Conservation (phyloP, 2,329 filamentous ascomycete species). For the Verticillium longisporum region DNA sequence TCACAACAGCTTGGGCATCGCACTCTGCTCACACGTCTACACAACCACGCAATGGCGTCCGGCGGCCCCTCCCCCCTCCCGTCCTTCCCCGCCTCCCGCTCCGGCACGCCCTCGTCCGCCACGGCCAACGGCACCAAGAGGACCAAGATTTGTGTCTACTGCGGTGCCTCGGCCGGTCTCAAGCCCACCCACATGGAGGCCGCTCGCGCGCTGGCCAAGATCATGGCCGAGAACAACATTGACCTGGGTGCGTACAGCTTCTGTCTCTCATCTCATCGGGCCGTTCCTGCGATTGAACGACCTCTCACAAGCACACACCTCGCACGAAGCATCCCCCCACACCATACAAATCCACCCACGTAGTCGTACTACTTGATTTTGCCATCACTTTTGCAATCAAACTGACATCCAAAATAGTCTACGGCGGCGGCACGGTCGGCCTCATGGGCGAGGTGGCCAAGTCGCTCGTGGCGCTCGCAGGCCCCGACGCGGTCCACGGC, state of each 20-base stretch:
- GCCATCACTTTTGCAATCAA: no score
- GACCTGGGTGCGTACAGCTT: no score
- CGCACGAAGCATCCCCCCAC: background rate
- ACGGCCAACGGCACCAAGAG: constrained; percentile 17
- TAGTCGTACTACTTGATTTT: no score
- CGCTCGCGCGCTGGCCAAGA: constrained; percentile 65
- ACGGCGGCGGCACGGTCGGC: constrained; percentile 89
- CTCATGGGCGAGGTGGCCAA: constrained; percentile 93
- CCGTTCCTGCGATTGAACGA: background rate
- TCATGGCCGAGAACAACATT: constrained; percentile 71
- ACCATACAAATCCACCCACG: background rate
- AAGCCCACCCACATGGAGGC: constrained; percentile 70
- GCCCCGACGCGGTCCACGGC: constrained; percentile 78
- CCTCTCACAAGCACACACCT: no score
- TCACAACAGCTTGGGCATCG: no score
- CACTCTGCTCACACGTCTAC: no score
- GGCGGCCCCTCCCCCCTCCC: constrained; percentile 29
- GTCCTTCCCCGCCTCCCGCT: constrained; percentile 20
- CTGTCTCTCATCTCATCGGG: no score
- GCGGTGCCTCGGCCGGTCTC: constrained; percentile 71
- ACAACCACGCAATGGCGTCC: constrained; percentile 27
- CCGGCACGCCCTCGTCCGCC: constrained; percentile 15
- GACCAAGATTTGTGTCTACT: constrained; percentile 87
- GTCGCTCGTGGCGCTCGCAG: constrained; percentile 75
- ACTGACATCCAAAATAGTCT: constrained; percentile 49